A percentile compares a stretch with the other conserved stretches of the same genome.
These are phyloP conservation scores for Rhizopus arrhizus DNA, from an alignment of 371 early-diverging fungal genomes.

Conservation along the genomic window DNA sequence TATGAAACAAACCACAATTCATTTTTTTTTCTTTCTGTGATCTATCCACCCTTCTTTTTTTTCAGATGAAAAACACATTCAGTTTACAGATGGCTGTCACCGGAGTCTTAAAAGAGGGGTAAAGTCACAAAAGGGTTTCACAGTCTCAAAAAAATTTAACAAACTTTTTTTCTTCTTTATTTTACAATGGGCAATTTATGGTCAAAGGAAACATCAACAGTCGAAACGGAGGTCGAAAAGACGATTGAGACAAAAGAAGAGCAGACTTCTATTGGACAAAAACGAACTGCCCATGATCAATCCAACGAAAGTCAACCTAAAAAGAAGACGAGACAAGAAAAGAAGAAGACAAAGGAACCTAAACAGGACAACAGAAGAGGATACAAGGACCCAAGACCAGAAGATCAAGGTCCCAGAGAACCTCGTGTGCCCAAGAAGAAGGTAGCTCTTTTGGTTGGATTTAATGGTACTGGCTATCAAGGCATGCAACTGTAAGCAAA, in stretches of 20 bases:
- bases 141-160: not conserved
- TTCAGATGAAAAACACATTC: not conserved
- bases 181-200: not conserved
- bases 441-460: slow-evolving; percentile 88
- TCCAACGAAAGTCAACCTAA: too few species aligned
- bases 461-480: slow-evolving; percentile 94
- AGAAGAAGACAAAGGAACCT: too few species aligned
- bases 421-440: slow-evolving; percentile 81
- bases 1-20: too few species aligned
- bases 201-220: not conserved
- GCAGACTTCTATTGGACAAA: too few species aligned
- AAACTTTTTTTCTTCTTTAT: not conserved
- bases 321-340: too few species aligned
- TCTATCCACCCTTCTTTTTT: too few species aligned
- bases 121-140: slow-evolving; percentile 4
- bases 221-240: not conserved
- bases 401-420: slow-evolving; percentile 20
- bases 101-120: not conserved
- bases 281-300: too few species aligned
- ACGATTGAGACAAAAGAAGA: not conserved
- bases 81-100: not conserved
- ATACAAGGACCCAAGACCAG: not conserved
- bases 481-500: slow-evolving; percentile 91
- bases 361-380: not conserved
- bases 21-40: too few species aligned